These are phyloP conservation scores for California macrophylla DNA, from an alignment of 441 rosid genomes.

Conservation along the genomic window DNA sequence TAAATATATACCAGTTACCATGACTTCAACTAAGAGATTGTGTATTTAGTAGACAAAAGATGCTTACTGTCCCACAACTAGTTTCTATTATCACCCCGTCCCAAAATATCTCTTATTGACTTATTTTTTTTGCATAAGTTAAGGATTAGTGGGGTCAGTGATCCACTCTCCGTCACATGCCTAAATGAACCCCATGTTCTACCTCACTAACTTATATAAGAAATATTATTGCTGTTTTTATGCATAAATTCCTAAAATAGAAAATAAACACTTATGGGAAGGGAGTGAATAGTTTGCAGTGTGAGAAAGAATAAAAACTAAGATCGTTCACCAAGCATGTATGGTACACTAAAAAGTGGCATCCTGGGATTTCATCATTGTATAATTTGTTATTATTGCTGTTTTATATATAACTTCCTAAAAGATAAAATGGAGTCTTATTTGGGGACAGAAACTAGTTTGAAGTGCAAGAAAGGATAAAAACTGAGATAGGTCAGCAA, in stretches of 20 bases:
- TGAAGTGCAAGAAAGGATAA: no score
- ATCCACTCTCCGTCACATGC: background rate
- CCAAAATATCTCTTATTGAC: background rate
- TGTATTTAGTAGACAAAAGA: background rate
- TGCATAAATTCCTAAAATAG: no score
- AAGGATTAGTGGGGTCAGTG: background rate
- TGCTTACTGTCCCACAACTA: background rate
- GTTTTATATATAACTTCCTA: no score
- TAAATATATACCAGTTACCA: background rate
- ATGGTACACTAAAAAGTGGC: background rate
- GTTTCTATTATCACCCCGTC: background rate
- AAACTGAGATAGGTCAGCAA: no score
- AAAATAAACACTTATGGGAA: no score
- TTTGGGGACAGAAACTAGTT: no score
- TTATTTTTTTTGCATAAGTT: background rate
- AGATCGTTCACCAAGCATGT: background rate
- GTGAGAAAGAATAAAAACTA: background rate
- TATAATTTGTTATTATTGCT: no score
- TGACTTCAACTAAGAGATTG: background rate
- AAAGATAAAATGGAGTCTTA: no score
- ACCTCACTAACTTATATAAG: background rate
- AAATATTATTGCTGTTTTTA: background rate
- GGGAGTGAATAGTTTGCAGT: background rate
- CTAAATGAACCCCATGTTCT: background rate
- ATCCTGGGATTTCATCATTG: no score